These are phyloP conservation scores for Fusarium sp. DNA, from an alignment of 2,329 filamentous ascomycete species.

Conservation along the genomic window DNA sequence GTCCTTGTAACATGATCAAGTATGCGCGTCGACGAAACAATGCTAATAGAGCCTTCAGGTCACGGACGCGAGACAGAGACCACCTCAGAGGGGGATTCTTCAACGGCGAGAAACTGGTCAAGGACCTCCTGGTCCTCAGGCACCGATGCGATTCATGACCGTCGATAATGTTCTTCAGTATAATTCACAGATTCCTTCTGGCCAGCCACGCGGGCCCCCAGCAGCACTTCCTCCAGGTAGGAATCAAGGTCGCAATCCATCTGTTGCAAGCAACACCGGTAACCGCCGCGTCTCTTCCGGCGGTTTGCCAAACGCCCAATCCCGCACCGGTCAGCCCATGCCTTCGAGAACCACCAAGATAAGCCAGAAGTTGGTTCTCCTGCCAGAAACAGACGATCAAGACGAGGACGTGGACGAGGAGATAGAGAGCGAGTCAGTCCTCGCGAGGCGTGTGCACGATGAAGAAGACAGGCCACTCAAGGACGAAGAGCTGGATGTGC, in stretches of 20 bases:
- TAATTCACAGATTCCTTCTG: slow-evolving; percentile 93
- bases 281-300: slow-evolving; percentile 48
- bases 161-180: slow-evolving; percentile 97
- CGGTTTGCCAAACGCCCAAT: slow-evolving; percentile 53
- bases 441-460: slow-evolving; percentile 55
- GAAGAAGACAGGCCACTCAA: slow-evolving; percentile 71
- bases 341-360: slow-evolving; percentile 92
- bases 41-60: slow-evolving; percentile 45
- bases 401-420: slow-evolving; percentile 68
- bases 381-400: slow-evolving; percentile 79
- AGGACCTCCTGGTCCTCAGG: slow-evolving; percentile 43
- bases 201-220: slow-evolving; percentile 81
- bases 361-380: slow-evolving; percentile 93
- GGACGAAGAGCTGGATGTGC: slow-evolving; percentile 72
- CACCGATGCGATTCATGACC: slow-evolving; percentile 78
- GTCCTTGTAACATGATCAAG: slow-evolving; percentile 61
- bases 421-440: slow-evolving; percentile 54
- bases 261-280: slow-evolving; percentile 17
- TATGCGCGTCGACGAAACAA: slow-evolving; percentile 14
- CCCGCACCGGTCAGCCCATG: slow-evolving; percentile 65
- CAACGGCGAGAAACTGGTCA: slow-evolving; percentile 48
- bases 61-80: slow-evolving; percentile 52
- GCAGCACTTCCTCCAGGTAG: slow-evolving; percentile 52
- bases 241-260: slow-evolving; percentile 17
- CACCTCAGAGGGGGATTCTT: slow-evolving; percentile 45